Percentiles rank a stretch among this genome's conserved stretches.
Evolutionary conservation across 352 stramenopile species (phyloP).

Genomic region (Pythium sp.): DNA sequence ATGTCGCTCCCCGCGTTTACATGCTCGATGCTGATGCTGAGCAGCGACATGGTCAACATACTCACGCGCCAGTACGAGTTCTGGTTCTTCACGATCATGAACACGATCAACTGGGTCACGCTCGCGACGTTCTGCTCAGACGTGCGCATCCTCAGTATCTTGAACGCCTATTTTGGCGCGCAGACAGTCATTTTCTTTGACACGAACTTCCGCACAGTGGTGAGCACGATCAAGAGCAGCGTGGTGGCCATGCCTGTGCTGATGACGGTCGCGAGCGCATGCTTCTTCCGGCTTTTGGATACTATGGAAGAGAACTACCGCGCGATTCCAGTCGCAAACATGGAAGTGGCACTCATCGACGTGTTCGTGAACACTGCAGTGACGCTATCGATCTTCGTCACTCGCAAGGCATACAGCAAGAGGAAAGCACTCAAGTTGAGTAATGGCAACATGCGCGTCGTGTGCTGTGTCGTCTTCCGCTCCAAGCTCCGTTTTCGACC

Average conservation of each 20-base stretch:
- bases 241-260: slow-evolving; percentile 1
- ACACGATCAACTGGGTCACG: slow-evolving; percentile 13
- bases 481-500: slow-evolving; percentile 27
- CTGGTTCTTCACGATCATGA: slow-evolving; percentile 20
- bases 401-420: slow-evolving; percentile 35
- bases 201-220: slow-evolving; percentile 12
- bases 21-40: slow-evolving; percentile 10
- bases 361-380: slow-evolving; percentile 40
- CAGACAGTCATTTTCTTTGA: slow-evolving; percentile 14
- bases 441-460: slow-evolving; percentile 23
- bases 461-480: slow-evolving; percentile 36
- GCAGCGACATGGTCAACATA: slow-evolving; percentile 4
- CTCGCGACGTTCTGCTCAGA: slow-evolving; percentile 13
- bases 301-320: slow-evolving; percentile 7
- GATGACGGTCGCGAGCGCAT: background rate
- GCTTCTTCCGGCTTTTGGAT: slow-evolving; percentile 10
- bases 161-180: slow-evolving; percentile 8
- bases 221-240: slow-evolving; percentile 6
- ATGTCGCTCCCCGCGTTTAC: slow-evolving; percentile 3
- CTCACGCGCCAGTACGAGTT: slow-evolving; percentile 15
- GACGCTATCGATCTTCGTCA: slow-evolving; percentile 37
- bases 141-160: slow-evolving; percentile 5
- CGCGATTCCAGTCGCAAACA: slow-evolving; percentile 19
- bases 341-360: slow-evolving; percentile 28
- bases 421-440: slow-evolving; percentile 27